Evolutionary conservation across 2,329 filamentous ascomycete species (phyloP), one percentile per base, ranked within the genome.

Genomic region (Cladosporium austrohemisphaericum): DNA sequence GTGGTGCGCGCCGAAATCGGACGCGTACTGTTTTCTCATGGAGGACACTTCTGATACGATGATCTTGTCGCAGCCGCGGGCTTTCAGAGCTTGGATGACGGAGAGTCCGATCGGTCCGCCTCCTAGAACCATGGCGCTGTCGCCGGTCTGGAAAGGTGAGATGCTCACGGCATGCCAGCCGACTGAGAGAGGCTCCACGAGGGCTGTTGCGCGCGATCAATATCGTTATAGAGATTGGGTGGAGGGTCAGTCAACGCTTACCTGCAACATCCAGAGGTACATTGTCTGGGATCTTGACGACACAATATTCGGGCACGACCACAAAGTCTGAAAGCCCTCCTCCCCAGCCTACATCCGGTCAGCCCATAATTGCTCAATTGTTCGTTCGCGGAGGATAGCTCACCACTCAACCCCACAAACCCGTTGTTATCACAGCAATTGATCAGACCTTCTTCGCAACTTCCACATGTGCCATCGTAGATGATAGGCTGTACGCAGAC

Each of bases 401-500:
- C 41, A 68, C 69, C 75, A 35, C 71, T 76, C 14, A 79, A 57
- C 1, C 76, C 76, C 5, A 78, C 66, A 57, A 78, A 79, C 2
- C 76, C 76, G 51, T 76, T 77, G 38, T 70, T 73, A 60, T 76
- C 74, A 55, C 76, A 79, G 63, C 75, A 78, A 50, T 79, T 79
- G 48, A 76, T 71, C 16, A 75, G 60, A 0, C 75, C 75, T n/a
- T 74, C 70, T 50, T 71, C 65, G 56, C 77, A 80, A 5, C 76
- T 71, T 9, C 69, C 69, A 57, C 76, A 79, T 10, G 71, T 73
- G 6, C 70, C 72, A 48, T 78, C 75, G 60, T 78, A 79, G 38
- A 79, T 77, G 60, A 77, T 79, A 7, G 77, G 76, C 55, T 77
- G 72, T 1, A 78, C 67, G 33, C 66, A 70, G 2, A 78, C 75